These are phyloP conservation scores for Acer saccharum DNA, from an alignment of 345 rosid species.

Conservation along the genomic window DNA sequence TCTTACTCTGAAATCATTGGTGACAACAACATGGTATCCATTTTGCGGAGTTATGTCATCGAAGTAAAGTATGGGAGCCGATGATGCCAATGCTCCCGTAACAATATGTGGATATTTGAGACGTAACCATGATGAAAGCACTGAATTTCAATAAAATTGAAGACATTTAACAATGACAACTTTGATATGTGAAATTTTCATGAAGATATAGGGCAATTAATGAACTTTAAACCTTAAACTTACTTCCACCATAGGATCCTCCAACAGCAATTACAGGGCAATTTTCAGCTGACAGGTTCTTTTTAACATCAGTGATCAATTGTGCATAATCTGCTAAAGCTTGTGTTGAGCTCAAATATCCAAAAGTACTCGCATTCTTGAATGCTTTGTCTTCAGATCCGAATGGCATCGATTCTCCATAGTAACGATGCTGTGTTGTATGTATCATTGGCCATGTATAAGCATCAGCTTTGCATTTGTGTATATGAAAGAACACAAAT, in stretches of 20 bases:
- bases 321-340: slow-evolving; percentile 41
- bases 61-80: slow-evolving; percentile 34
- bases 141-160: background rate
- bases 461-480: background rate
- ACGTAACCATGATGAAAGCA: slow-evolving; percentile 39
- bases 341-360: slow-evolving; percentile 35
- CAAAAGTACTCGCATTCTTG: slow-evolving; percentile 23
- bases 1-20: slow-evolving; percentile 31
- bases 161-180: background rate
- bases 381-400: slow-evolving; percentile 30
- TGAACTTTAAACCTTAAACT: background rate
- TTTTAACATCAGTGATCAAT: slow-evolving; percentile 26
- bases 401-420: slow-evolving; percentile 36
- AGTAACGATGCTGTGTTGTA: slow-evolving; percentile 31
- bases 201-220: background rate
- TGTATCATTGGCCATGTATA: background rate
- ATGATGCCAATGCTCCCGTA: slow-evolving; percentile 32
- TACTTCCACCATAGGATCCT: slow-evolving; percentile 41
- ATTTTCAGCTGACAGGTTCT: slow-evolving; percentile 25
- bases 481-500: background rate
- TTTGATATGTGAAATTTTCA: background rate
- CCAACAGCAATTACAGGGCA: slow-evolving; percentile 33
- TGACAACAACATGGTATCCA: slow-evolving; percentile 22
- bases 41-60: slow-evolving; percentile 30
- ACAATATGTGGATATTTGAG: slow-evolving; percentile 34